Conservation (phyloP, 306 rosid species). For the Gastrolobium bilobum region DNA sequence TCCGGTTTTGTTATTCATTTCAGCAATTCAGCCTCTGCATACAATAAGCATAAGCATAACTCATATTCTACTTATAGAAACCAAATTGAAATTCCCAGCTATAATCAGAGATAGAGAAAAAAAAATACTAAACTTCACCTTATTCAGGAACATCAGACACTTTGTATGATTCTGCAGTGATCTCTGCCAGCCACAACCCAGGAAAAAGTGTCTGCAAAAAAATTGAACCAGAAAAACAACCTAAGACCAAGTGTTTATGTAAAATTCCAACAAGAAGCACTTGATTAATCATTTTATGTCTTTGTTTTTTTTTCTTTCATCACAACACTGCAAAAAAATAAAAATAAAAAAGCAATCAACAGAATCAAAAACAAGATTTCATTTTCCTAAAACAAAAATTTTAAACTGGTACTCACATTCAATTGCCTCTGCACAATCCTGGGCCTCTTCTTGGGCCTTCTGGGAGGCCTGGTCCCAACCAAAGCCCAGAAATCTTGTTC, state of each 20-base stretch:
- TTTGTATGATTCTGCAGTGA: slow-evolving; percentile 64
- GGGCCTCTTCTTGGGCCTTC: slow-evolving; percentile 69
- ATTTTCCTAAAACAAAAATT: background rate
- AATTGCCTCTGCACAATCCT: slow-evolving; percentile 63
- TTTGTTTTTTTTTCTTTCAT: background rate
- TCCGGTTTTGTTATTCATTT: slow-evolving; percentile 26
- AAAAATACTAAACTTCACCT: slow-evolving; percentile 50
- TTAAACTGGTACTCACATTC: slow-evolving; percentile 54
- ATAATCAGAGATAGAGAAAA: background rate
- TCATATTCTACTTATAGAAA: slow-evolving; percentile 3
- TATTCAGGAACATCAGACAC: slow-evolving; percentile 64
- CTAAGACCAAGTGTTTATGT: background rate
- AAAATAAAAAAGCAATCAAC: background rate
- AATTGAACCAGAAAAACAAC: slow-evolving; percentile 32
- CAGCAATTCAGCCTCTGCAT: slow-evolving; percentile 47
- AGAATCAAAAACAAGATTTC: background rate
- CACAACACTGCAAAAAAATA: background rate
- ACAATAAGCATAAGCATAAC: slow-evolving; percentile 1
- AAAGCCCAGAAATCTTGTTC: slow-evolving; percentile 63
- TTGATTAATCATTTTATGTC: background rate
- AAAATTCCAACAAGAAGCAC: slow-evolving; percentile 22
- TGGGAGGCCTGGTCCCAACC: slow-evolving; percentile 58
- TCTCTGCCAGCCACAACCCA: slow-evolving; percentile 59
- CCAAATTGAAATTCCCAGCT: slow-evolving; percentile 31
- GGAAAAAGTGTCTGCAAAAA: slow-evolving; percentile 61